A percentile compares a stretch with the other conserved stretches of the same genome.
phyloP scores from a whole-genome alignment of 2,329 filamentous ascomycete species.

The Stachybotrys echinatus region DNA sequence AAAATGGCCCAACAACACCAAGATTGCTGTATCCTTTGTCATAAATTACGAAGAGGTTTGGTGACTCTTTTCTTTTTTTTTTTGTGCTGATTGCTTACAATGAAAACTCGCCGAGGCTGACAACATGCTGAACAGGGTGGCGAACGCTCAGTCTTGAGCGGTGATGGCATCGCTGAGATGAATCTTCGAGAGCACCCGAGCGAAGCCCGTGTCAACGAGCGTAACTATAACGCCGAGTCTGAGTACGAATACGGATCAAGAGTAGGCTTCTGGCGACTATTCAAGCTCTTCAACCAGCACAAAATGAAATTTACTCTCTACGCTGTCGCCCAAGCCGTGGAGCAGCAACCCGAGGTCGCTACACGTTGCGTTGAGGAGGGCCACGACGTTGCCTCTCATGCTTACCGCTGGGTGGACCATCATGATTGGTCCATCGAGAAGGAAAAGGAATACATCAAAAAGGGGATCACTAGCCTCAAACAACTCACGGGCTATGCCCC shows the following conservation, averaged over 20 bases:
- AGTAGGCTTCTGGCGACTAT: slow-evolving; percentile 43
- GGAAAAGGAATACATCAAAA: slow-evolving; percentile 41
- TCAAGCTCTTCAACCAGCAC: slow-evolving; percentile 41
- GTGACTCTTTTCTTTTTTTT: background rate
- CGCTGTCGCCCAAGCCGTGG: slow-evolving; percentile 41
- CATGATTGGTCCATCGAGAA: slow-evolving; percentile 37
- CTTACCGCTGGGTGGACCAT: slow-evolving; percentile 47
- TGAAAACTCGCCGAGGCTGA: too few species aligned
- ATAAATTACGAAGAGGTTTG: slow-evolving; percentile 23
- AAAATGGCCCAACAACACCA: slow-evolving; percentile 34
- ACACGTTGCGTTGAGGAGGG: slow-evolving; percentile 41
- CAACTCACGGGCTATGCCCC: slow-evolving; percentile 38
- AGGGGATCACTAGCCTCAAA: slow-evolving; percentile 34
- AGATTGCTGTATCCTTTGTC: slow-evolving; percentile 39
- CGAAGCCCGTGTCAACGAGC: slow-evolving; percentile 29
- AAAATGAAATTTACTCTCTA: slow-evolving; percentile 46
- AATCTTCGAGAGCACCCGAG: slow-evolving; percentile 32
- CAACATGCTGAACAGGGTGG: slow-evolving; percentile 16
- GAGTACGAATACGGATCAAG: slow-evolving; percentile 48
- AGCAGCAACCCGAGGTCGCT: slow-evolving; percentile 41
- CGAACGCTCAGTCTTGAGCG: slow-evolving; percentile 29
- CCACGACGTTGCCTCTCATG: slow-evolving; percentile 45
- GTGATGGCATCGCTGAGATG: slow-evolving; percentile 31
- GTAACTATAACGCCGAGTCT: slow-evolving; percentile 39
- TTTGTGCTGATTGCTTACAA: too few species aligned